These are phyloP conservation scores for Phoenix dactylifera DNA, from an alignment of 176 grass and related monocot species.

Conservation along the genomic window DNA sequence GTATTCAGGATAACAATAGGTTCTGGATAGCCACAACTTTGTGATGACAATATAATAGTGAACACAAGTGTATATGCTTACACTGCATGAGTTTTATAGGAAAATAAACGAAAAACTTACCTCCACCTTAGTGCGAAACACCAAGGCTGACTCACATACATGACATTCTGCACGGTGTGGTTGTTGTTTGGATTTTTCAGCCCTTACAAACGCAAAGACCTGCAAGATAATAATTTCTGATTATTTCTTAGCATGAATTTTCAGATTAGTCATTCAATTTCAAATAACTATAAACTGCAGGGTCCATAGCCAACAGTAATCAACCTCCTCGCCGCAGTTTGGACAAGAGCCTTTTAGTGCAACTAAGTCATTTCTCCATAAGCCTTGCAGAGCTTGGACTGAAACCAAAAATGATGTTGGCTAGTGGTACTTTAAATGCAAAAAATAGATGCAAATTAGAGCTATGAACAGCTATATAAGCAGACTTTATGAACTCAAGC, in stretches of 20 bases:
- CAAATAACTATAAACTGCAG: too few relatives aligned
- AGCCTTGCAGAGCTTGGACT: conserved; percentile 65
- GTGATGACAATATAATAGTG: too few relatives aligned
- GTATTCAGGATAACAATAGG: too few relatives aligned
- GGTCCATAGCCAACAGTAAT: too few relatives aligned
- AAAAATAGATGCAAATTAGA: not conserved
- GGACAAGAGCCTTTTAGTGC: conserved; percentile 88
- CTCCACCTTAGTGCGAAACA: conserved; percentile 81
- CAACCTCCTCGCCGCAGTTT: conserved; percentile 90
- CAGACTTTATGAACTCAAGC: too few relatives aligned
- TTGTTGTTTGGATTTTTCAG: conserved; percentile 38
- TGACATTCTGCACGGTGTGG: conserved; percentile 82
- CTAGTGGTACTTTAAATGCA: not conserved
- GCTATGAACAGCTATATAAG: too few relatives aligned
- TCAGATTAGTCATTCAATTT: too few relatives aligned
- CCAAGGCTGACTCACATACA: conserved; percentile 79
- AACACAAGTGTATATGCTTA: too few relatives aligned
- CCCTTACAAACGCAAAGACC: conserved; percentile 94
- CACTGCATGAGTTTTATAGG: not conserved
- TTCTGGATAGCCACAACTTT: too few relatives aligned
- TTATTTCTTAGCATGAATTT: too few relatives aligned
- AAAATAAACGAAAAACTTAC: conserved; percentile 25
- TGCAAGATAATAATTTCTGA: conserved; percentile 10
- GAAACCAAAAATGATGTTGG: conserved; percentile 12
- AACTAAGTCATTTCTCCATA: conserved; percentile 72